Evolutionary conservation across 2,329 filamentous ascomycete genomes (phyloP).

Genomic region (Spiromastix sp.): DNA sequence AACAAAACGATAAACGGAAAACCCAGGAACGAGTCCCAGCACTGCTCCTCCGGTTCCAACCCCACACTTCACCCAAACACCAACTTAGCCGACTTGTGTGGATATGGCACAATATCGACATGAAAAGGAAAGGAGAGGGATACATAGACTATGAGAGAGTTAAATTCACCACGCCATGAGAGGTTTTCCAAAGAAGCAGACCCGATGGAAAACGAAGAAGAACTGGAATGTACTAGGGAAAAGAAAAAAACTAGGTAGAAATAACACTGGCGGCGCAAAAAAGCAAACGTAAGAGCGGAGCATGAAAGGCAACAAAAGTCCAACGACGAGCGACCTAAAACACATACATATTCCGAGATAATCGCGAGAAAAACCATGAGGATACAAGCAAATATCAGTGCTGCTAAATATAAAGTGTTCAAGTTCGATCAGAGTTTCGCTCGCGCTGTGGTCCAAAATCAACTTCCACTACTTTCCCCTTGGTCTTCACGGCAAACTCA

Average conservation of each 20-base stretch:
- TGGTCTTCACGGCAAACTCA: slow-evolving; percentile 81
- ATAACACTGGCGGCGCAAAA: slow-evolving; percentile 13
- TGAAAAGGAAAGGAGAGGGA: slow-evolving; percentile 1
- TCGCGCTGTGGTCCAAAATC: slow-evolving; percentile 47
- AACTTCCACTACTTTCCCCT: slow-evolving; percentile 60
- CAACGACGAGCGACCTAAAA: slow-evolving; percentile 12
- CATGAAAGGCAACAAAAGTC: slow-evolving; percentile 11
- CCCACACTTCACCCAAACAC: slow-evolving; percentile 5
- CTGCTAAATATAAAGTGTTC: slow-evolving; percentile 28
- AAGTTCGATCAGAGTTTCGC: slow-evolving; percentile 12
- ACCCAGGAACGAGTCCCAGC: slow-evolving; percentile 7
- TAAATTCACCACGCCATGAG: slow-evolving; percentile 18
- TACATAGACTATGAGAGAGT: slow-evolving; percentile 3
- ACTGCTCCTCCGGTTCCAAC: slow-evolving; percentile 3
- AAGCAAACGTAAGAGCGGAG: slow-evolving; percentile 17
- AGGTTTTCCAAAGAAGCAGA: slow-evolving; percentile 21
- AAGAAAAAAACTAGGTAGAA: slow-evolving; percentile 15
- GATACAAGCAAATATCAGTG: slow-evolving; percentile 29
- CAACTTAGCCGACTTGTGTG: slow-evolving; percentile 5
- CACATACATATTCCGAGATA: slow-evolving; percentile 32
- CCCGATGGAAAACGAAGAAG: slow-evolving; percentile 7
- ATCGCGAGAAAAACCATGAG: slow-evolving; percentile 22
- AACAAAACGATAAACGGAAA: slow-evolving; percentile 3
- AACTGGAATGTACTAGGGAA: slow-evolving; percentile 13
- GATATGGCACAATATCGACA: slow-evolving; percentile 2